These are phyloP conservation scores for Secale cereale DNA, from an alignment of 176 grass and related monocot genomes.

Conservation along the genomic window DNA sequence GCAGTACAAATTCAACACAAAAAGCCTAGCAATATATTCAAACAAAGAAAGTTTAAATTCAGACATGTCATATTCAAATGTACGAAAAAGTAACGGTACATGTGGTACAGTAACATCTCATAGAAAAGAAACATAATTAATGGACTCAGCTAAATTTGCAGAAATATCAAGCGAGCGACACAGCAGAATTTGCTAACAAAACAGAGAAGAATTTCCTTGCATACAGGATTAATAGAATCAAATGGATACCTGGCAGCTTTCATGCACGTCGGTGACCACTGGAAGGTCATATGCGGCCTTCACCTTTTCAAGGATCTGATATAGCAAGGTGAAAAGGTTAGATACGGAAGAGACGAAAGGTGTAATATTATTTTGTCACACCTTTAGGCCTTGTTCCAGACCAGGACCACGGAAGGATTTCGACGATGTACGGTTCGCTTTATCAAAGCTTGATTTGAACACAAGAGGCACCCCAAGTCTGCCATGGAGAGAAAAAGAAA, in stretches of 20 bases:
- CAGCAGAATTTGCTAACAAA: not conserved
- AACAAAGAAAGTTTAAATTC: not conserved
- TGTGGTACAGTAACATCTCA: not conserved
- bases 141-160: not conserved
- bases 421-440: constrained; percentile 92
- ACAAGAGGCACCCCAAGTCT: constrained; percentile 86
- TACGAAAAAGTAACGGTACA: not conserved
- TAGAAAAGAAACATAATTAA: not conserved
- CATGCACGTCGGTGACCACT: constrained; percentile 90
- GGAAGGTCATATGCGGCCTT: constrained; percentile 79
- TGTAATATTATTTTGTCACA: not conserved
- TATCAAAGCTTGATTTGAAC: constrained; percentile 97
- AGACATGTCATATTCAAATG: not conserved
- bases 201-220: not conserved
- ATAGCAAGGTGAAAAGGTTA: not conserved
- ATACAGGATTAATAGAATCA: not conserved
- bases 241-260: constrained; percentile 76
- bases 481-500: not conserved
- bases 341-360: not conserved
- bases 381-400: constrained; percentile 93
- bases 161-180: not conserved
- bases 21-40: not conserved
- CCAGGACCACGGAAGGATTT: constrained; percentile 92
- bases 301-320: constrained; percentile 95
- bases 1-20: not conserved